A percentile compares a stretch with the other conserved stretches of the same genome.
Evolutionary conservation across 257 asterid genomes (phyloP).

Genomic region (Knoxia roxburghii): DNA sequence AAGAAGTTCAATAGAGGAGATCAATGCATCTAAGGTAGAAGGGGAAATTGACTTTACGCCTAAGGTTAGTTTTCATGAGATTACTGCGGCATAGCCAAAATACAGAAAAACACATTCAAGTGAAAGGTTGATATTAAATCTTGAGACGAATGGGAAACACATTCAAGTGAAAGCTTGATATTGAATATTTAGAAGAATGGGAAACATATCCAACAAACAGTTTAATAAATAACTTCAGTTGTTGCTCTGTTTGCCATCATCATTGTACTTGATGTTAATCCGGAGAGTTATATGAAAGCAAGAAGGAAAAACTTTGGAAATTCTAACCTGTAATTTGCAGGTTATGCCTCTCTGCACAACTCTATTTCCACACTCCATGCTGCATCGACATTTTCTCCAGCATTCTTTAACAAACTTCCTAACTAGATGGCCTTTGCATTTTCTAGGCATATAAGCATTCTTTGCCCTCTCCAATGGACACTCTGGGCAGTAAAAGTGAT

Average conservation of each 20-base stretch:
- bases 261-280: not conserved
- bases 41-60: not conserved
- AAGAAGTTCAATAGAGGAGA: not conserved
- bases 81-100: not conserved
- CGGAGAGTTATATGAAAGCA: not conserved
- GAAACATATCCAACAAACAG: not conserved
- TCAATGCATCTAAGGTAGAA: not conserved
- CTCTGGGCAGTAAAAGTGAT: slow-evolving; percentile 41
- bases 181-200: not conserved
- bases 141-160: not conserved
- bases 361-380: slow-evolving; percentile 66
- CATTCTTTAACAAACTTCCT: slow-evolving; percentile 78
- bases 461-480: slow-evolving; percentile 83
- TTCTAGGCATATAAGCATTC: slow-evolving; percentile 24
- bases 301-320: not conserved
- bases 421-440: slow-evolving; percentile 56
- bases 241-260: not conserved
- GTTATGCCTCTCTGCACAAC: slow-evolving; percentile 76
- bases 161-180: not conserved
- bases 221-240: not conserved
- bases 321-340: slow-evolving; percentile 61
- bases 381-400: slow-evolving; percentile 86
- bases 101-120: not conserved
- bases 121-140: not conserved
- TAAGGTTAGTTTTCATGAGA: not conserved